Conservation (phyloP, 352 stramenopile species). For the Globisporangium perplexum region DNA sequence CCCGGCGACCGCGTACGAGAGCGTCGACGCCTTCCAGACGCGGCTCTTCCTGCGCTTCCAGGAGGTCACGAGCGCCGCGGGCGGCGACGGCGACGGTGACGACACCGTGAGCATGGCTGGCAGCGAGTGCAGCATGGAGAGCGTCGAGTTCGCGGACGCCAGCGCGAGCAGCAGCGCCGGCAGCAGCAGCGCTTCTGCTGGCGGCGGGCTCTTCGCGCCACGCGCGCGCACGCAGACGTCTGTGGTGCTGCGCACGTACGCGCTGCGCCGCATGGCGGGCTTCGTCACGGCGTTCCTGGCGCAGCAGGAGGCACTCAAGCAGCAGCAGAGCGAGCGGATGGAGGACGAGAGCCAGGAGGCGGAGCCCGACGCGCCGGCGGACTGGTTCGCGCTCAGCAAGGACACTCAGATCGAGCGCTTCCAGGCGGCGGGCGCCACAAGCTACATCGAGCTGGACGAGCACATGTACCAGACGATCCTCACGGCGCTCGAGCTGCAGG, state of each 20-base stretch:
- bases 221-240: constrained; percentile 8
- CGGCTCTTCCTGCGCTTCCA: constrained; percentile 12
- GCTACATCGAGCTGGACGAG: constrained; percentile 14
- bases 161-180: background rate
- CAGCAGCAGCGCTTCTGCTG: background rate
- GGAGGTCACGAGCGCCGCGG: background rate
- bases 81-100: background rate
- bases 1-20: constrained; percentile 4
- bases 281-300: constrained; percentile 8
- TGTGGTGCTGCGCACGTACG: constrained; percentile 11
- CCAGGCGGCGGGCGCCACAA: constrained; percentile 6
- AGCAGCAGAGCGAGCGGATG: background rate
- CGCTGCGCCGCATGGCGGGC: constrained; percentile 9
- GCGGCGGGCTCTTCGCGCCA: background rate
- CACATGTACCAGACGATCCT: constrained; percentile 11
- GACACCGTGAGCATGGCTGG: constrained; percentile 4
- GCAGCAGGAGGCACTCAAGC: constrained; percentile 1
- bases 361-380: background rate
- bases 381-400: constrained; percentile 11
- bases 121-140: constrained; percentile 12
- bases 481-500: constrained; percentile 9
- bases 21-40: constrained; percentile 14
- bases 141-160: background rate
- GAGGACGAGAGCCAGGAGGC: background rate
- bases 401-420: constrained; percentile 12